Evolutionary conservation across 495 filamentous ascomycete genomes (phyloP).

Genomic region (Tuber umbilicatum): DNA sequence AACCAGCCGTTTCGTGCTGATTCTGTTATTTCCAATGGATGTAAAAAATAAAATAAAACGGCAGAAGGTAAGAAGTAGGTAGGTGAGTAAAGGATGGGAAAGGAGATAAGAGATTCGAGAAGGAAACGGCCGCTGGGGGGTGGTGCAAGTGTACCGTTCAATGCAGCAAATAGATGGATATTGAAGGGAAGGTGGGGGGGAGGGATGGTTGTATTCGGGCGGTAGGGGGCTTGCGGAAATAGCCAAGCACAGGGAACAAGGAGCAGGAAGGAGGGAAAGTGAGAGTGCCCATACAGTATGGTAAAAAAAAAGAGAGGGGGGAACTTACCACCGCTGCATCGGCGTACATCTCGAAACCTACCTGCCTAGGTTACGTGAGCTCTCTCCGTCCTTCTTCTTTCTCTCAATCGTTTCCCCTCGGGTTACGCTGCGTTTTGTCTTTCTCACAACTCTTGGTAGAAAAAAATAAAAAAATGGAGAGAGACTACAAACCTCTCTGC

Average conservation of each 20-base stretch:
- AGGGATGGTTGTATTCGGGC: constrained; percentile 10
- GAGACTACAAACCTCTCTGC: constrained; percentile 8
- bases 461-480: neutral
- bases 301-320: constrained; percentile 33
- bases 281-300: constrained; percentile 26
- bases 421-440: neutral
- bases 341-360: constrained; percentile 30
- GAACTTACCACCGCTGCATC: constrained; percentile 41
- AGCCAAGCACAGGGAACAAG: constrained; percentile 8
- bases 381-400: constrained; percentile 5
- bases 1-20: constrained; percentile 26
- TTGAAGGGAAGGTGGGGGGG: constrained; percentile 36
- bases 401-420: neutral
- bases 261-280: constrained; percentile 11
- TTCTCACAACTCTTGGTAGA: neutral
- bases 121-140: constrained; percentile 32
- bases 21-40: constrained; percentile 20
- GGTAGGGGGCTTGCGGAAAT: neutral
- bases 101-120: constrained; percentile 38
- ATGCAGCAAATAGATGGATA: constrained; percentile 28
- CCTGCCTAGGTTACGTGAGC: constrained; percentile 38
- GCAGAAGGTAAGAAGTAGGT: constrained; percentile 19
- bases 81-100: constrained; percentile 21
- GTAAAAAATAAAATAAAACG: constrained; percentile 24
- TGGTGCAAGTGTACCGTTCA: constrained; percentile 7